Evolutionary conservation across 192 early-diverging fungal species (phyloP), one percentile per base, ranked within the genome.

Genomic region (Podila minutissima): DNA sequence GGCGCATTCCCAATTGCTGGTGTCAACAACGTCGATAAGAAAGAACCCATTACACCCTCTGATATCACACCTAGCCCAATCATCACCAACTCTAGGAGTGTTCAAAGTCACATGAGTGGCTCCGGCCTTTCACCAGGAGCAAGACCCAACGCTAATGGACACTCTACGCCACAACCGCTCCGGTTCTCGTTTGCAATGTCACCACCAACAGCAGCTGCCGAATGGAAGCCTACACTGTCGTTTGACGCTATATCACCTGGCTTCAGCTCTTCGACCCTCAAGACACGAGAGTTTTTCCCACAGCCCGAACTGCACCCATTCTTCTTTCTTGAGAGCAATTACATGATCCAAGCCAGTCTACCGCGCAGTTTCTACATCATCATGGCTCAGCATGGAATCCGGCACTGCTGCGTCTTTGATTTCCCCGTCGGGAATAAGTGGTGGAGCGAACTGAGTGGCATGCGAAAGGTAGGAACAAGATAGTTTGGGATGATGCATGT

Each of bases 391-490:
- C 63, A 82, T 61, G 62, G 62, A 22, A 85, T 90, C 51, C 67
- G 57, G 19, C 87, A 90, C 65, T 87, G 75, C 29, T 89, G 91
- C 82, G 90, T 92, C 1, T 92, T 93, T 78, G 79, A 84, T 37
- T 89, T 85, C 38, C 90, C 90, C 7, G 91, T 78, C 6, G 69
- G 91, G 17, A 85, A 88, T 65, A 74, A 83, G 22, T 91, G 91
- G 82, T 91, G 91, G 74, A 74, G 86, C 48, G 92, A 93, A 32
- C 66, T 93, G 33, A 83, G 82, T 62, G 92, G 92, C 1, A 70
- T 93, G 63, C 59, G 91, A 51, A 90, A 91, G 86, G 88, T 89
- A 79, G 49, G 61, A 46, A 31, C 35, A n/a, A 5, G 35, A 50
- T 24, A 33, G 1, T 24, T 32, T 2, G 49, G 13, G 17, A 28